Conservation (phyloP, 257 asterid genomes). For the Plectranthus barbatus region DNA sequence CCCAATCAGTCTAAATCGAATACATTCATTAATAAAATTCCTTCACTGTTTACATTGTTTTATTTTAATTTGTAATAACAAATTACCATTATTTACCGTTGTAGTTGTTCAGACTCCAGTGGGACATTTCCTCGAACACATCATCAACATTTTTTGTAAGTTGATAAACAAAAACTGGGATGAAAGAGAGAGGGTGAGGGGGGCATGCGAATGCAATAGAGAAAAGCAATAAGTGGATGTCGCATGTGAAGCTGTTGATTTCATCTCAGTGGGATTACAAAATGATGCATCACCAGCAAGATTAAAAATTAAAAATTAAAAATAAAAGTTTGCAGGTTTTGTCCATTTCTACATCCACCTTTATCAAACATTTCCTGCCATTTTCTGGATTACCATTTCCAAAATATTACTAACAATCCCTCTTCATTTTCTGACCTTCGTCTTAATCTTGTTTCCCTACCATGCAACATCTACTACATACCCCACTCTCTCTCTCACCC, state of each 20-base stretch:
- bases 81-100: not conserved
- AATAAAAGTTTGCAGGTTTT: slow-evolving; percentile 12
- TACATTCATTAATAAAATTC: too few relatives aligned
- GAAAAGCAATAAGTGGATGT: slow-evolving; percentile 50
- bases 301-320: not conserved
- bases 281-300: not conserved
- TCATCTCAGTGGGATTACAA: slow-evolving; percentile 15
- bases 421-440: slow-evolving; percentile 19
- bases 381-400: slow-evolving; percentile 25
- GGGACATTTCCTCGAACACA: too few relatives aligned
- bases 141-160: too few relatives aligned
- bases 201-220: slow-evolving; percentile 9
- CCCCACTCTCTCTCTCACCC: slow-evolving; percentile 6
- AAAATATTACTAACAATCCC: slow-evolving; percentile 12
- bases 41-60: too few relatives aligned
- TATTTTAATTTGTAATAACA: too few relatives aligned
- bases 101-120: not conserved
- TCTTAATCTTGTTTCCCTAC: slow-evolving; percentile 29
- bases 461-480: slow-evolving; percentile 21
- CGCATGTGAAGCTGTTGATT: slow-evolving; percentile 46
- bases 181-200: not conserved
- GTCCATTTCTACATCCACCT: slow-evolving; percentile 21
- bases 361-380: slow-evolving; percentile 26
- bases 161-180: too few relatives aligned
- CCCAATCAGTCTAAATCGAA: too few relatives aligned